These are phyloP conservation scores for Bipolaris bicolor DNA, from an alignment of 2,329 filamentous ascomycete species.

Conservation along the genomic window DNA sequence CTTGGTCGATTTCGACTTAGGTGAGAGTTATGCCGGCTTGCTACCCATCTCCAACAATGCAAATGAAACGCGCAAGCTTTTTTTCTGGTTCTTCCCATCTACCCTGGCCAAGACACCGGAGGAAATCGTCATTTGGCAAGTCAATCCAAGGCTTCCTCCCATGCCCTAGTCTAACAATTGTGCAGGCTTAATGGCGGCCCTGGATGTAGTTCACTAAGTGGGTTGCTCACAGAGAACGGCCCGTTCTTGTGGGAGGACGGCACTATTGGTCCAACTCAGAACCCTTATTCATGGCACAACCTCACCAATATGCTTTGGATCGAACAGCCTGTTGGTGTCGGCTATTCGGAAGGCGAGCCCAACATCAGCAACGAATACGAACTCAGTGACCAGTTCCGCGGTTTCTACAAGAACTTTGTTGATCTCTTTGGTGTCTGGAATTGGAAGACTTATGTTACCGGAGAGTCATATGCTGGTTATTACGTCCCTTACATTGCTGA, in stretches of 20 bases:
- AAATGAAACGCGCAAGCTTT: conserved; percentile 61
- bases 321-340: conserved; percentile 57
- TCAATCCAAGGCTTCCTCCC: not conserved
- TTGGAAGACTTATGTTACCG: conserved; percentile 62
- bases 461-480: conserved; percentile 62
- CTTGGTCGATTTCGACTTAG: conserved; percentile 71
- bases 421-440: conserved; percentile 60
- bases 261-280: conserved; percentile 67
- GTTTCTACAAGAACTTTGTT: conserved; percentile 62
- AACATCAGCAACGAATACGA: conserved; percentile 57
- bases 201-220: conserved; percentile 63
- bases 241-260: conserved; percentile 66
- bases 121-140: conserved; percentile 65
- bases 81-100: conserved; percentile 70
- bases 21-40: conserved; percentile 68
- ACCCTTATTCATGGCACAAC: conserved; percentile 72
- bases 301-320: conserved; percentile 53
- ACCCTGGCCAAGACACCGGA: conserved; percentile 58
- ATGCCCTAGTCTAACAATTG: conserved; percentile 14
- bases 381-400: conserved; percentile 55
- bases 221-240: conserved; percentile 77
- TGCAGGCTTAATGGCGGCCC: conserved; percentile 48
- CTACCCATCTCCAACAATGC: conserved; percentile 62
- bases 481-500: conserved; percentile 65
- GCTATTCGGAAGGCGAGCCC: conserved; percentile 51